Percentiles rank a stretch among this genome's conserved stretches.
These are phyloP conservation scores for Daldinia bambusicola DNA, from an alignment of 495 filamentous ascomycete species.

Conservation along the genomic window DNA sequence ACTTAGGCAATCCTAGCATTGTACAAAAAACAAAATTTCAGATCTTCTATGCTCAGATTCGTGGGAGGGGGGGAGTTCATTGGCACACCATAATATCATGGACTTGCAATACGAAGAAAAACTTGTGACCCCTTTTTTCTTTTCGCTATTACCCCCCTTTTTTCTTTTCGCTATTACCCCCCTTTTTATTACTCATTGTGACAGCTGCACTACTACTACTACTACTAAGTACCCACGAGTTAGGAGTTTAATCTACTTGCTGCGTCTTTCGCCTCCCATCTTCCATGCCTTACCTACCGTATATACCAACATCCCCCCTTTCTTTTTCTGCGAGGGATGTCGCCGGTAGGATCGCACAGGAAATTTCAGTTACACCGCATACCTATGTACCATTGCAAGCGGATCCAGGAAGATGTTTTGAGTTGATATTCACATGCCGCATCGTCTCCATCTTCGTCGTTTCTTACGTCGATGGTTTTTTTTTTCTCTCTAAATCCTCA, in stretches of 20 bases:
- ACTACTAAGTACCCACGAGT: background rate
- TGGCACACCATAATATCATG: constrained; percentile 37
- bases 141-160: constrained; percentile 14
- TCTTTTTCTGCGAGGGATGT: background rate
- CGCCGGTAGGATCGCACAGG: constrained; percentile 11
- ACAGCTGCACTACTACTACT: constrained; percentile 19
- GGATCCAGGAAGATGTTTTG: constrained; percentile 10
- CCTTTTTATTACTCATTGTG: constrained; percentile 29
- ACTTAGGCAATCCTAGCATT: constrained; percentile 26
- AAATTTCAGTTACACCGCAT: constrained; percentile 10
- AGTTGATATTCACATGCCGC: background rate
- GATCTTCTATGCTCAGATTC: constrained; percentile 40
- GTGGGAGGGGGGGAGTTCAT: constrained; percentile 35
- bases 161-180: constrained; percentile 10
- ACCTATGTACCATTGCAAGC: background rate
- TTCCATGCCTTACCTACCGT: constrained; percentile 11
- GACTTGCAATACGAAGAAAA: constrained; percentile 42
- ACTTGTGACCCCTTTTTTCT: constrained; percentile 25
- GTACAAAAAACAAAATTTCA: constrained; percentile 39
- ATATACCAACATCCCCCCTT: constrained; percentile 25
- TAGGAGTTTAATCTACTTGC: constrained; percentile 17
- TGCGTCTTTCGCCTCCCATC: constrained; percentile 9
- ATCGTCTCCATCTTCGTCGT: background rate
- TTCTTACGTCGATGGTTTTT: background rate
- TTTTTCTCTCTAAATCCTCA: no score